These are phyloP conservation scores for Hevea brasiliensis DNA, from an alignment of 345 rosid species.

Conservation along the genomic window DNA sequence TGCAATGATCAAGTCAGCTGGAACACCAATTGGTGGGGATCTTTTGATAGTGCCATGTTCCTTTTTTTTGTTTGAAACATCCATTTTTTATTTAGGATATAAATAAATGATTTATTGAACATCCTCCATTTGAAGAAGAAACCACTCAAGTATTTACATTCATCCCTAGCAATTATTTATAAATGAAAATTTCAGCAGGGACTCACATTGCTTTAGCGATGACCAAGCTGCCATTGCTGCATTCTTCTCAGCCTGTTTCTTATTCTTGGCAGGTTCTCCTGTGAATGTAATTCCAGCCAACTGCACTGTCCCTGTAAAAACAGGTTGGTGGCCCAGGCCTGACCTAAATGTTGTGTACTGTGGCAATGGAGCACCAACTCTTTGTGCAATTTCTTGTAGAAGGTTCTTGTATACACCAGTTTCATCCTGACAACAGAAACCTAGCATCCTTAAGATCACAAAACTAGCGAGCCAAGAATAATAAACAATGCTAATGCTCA, in stretches of 20 bases:
- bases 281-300: conserved; percentile 88
- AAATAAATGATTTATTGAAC: neutral
- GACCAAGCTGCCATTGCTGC: conserved; percentile 99
- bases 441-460: conserved; percentile 23
- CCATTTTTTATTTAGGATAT: neutral
- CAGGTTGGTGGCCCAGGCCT: conserved; percentile 96
- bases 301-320: conserved; percentile 93
- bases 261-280: conserved; percentile 92
- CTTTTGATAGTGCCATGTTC: neutral
- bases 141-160: neutral
- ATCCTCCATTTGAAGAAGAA: neutral
- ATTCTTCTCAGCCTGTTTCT: conserved; percentile 98
- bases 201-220: conserved; percentile 85
- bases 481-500: neutral
- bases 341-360: conserved; percentile 85
- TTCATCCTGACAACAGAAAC: conserved; percentile 68
- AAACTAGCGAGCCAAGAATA: neutral
- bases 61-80: neutral
- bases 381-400: conserved; percentile 92
- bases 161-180: neutral
- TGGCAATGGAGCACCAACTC: conserved; percentile 93
- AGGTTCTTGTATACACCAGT: conserved; percentile 98
- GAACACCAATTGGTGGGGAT: neutral
- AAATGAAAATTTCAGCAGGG: conserved; percentile 7
- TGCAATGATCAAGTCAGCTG: neutral